These are phyloP conservation scores for Skeletonema grethae DNA, from an alignment of 108 stramenopile species.

Conservation along the genomic window DNA sequence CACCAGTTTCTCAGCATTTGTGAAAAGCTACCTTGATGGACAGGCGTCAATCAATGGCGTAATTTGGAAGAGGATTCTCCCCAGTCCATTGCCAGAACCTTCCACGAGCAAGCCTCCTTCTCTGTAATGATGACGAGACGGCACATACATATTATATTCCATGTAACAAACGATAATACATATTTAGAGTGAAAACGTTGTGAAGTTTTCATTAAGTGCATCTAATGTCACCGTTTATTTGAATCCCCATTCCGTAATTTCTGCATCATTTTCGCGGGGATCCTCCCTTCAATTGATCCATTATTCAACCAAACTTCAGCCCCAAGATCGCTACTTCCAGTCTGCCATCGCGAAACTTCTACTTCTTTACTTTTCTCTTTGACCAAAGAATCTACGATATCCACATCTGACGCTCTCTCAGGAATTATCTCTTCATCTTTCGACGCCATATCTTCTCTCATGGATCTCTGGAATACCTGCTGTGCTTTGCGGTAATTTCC, in stretches of 20 bases:
- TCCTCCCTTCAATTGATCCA: slow-evolving; percentile 65
- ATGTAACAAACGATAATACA: background rate
- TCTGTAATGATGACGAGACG: background rate
- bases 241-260: slow-evolving; percentile 7
- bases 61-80: background rate
- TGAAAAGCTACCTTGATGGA: background rate
- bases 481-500: slow-evolving; percentile 67
- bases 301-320: slow-evolving; percentile 84
- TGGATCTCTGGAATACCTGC: slow-evolving; percentile 69
- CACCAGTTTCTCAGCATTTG: background rate
- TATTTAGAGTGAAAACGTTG: background rate
- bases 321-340: slow-evolving; percentile 42
- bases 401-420: slow-evolving; percentile 8
- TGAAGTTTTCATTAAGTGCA: background rate
- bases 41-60: background rate
- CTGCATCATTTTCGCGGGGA: slow-evolving; percentile 7
- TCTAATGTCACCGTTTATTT: background rate
- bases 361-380: slow-evolving; percentile 38
- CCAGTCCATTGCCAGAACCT: background rate
- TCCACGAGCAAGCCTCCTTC: background rate
- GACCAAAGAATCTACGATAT: background rate
- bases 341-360: slow-evolving; percentile 73
- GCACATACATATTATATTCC: too few species aligned
- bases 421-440: slow-evolving; percentile 22
- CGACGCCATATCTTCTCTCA: slow-evolving; percentile 66